A percentile compares a stretch with the other conserved stretches of the same genome.
phyloP scores from a whole-genome alignment of 225 moss, liverwort and hornwort species.

The Rhytidiadelphus loreus region DNA sequence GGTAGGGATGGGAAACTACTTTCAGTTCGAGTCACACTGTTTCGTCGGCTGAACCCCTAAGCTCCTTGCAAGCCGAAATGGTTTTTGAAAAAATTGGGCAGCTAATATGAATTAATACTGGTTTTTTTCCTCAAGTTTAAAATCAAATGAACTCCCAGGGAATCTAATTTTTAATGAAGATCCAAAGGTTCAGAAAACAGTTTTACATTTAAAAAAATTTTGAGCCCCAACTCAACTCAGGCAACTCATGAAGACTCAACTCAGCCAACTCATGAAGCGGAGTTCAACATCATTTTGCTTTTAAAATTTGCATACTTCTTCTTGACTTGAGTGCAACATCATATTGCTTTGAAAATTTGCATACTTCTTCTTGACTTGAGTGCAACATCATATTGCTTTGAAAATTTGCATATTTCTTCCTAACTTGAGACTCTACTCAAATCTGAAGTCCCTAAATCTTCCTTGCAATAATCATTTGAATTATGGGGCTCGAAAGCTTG shows the following conservation, averaged over 20 bases:
- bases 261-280: no score
- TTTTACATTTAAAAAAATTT: not conserved
- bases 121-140: not conserved
- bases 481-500: not conserved
- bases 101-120: not conserved
- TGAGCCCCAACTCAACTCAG: not conserved
- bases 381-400: not conserved
- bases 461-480: not conserved
- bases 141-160: not conserved
- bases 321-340: not conserved
- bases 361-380: no score
- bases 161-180: not conserved
- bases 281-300: not conserved
- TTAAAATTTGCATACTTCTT: not conserved
- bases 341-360: not conserved
- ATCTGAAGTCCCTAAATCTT: not conserved
- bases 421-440: not conserved
- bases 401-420: not conserved
- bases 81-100: not conserved
- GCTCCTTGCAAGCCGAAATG: not conserved
- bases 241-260: not conserved
- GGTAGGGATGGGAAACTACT: slow-evolving; percentile 13
- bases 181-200: no score
- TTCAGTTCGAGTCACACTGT: not conserved
- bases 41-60: not conserved